phyloP scores from a whole-genome alignment of 108 stramenopile genomes.

The Nannochloropsis salina region DNA sequence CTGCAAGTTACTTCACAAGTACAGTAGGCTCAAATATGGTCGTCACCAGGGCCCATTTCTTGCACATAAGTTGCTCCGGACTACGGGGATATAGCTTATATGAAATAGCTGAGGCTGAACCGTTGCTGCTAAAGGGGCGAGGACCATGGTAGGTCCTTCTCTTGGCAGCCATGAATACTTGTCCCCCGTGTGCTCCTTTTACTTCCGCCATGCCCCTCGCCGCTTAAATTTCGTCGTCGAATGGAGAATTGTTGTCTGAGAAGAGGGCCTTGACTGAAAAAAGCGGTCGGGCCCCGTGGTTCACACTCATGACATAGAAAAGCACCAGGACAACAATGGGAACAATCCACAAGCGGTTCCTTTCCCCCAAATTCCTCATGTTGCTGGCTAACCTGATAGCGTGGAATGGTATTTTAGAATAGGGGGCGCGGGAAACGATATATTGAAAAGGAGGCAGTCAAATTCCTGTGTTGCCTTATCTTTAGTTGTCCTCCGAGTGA shows the following conservation, averaged over 20 bases:
- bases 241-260: background rate
- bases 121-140: background rate
- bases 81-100: background rate
- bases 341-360: too few relatives aligned
- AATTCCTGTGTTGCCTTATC: too few relatives aligned
- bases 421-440: too few relatives aligned
- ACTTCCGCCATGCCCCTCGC: background rate
- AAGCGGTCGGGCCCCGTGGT: background rate
- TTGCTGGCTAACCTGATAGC: too few relatives aligned
- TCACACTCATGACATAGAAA: too few relatives aligned
- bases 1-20: slow-evolving; percentile 40
- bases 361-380: too few relatives aligned
- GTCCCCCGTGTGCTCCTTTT: background rate
- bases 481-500: too few relatives aligned
- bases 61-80: background rate
- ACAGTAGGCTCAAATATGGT: slow-evolving; percentile 56
- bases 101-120: background rate
- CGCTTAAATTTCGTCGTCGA: background rate
- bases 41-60: slow-evolving; percentile 57
- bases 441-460: too few relatives aligned
- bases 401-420: too few relatives aligned
- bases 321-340: too few relatives aligned
- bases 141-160: background rate
- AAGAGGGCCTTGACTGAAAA: background rate
- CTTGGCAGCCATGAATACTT: background rate